Base-by-base conservation (phyloP, 2,329 filamentous ascomycete genomes). In the Harringtonia lauricola region DNA sequence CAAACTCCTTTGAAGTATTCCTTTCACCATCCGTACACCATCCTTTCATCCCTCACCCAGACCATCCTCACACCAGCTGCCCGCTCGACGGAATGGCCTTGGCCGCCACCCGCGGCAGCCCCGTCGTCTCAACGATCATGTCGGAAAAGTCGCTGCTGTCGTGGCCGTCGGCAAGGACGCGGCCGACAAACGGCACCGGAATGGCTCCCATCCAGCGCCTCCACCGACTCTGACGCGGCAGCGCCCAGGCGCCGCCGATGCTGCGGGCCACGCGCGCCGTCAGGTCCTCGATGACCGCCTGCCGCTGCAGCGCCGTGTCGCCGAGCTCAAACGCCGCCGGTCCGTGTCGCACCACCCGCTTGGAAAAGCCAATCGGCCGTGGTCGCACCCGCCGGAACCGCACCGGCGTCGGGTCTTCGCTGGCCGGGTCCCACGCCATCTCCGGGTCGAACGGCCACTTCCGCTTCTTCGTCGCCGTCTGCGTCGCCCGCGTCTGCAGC, bases 221-320 rank as follows among this genome's bases (percentile, higher is more conserved):
- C 40, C 40, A 36, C 9, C n/a, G n/a, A n/a, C n/a, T n/a, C n/a
- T n/a, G n/a, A n/a, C n/a, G n/a, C n/a, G n/a, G n/a, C n/a, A n/a
- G n/a, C n/a, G n/a, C n/a, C n/a, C n/a, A 29, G 28, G 8, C 8
- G 28, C 13, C 28, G 28, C 13, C 28, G 28, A 29, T 29, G 56
- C 54, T 50, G 15, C 30, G 26, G 10, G 49, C 48, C 15, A 55
- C 51, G 34, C 45, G 47, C 3, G 47, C 41, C 8, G 49, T 53
- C 21, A 59, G 43, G 2, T 47, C 29, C 7, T 49, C 44, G 44
- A 52, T 41, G 6, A 62, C 34, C 24, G 40, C 45, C 50, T 52
- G 51, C 42, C 58, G 52, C 53, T 67, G 62, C 44, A 58, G 47
- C 26, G 56, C 51, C 13, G 64, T 65, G 28, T 68, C 65, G 3